A percentile compares a stretch with the other conserved stretches of the same genome.
These are phyloP conservation scores for Zygnema cylindricum DNA, from an alignment of 139 green algal genomes.

Conservation along the genomic window DNA sequence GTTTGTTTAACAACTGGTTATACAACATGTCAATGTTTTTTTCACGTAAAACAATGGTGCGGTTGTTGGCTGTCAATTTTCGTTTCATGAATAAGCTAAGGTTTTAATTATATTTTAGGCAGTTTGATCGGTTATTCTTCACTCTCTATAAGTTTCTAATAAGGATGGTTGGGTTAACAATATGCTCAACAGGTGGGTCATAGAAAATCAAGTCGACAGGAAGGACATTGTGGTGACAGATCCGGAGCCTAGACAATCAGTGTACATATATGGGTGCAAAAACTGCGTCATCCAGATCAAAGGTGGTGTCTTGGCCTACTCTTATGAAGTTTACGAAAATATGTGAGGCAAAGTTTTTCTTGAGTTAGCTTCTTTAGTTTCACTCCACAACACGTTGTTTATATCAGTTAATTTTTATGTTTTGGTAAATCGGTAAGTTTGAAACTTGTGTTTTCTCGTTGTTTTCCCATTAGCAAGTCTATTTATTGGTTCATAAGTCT, in stretches of 20 bases:
- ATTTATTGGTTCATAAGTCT: no score
- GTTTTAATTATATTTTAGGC: no score
- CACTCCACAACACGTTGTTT: no score
- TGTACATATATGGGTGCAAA: conserved; percentile 92
- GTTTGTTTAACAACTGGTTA: background rate
- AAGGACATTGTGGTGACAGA: conserved; percentile 75
- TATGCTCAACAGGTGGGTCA: conserved; percentile 75
- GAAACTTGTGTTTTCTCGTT: no score
- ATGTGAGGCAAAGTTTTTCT: background rate
- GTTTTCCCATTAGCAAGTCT: no score
- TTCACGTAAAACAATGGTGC: no score
- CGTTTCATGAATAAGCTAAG: no score
- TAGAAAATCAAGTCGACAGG: conserved; percentile 84
- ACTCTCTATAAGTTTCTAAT: no score
- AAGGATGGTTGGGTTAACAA: no score
- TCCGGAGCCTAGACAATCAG: conserved; percentile 77
- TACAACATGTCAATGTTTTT: conserved; percentile 5
- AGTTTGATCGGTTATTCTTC: no score
- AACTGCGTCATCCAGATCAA: conserved; percentile 70
- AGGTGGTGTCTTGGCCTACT: conserved; percentile 43
- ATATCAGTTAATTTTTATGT: conserved; percentile 14
- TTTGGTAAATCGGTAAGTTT: background rate
- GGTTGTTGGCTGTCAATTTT: no score
- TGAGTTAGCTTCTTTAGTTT: background rate
- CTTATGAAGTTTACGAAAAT: background rate